Evolutionary conservation across 106 monocot species (phyloP).

Genomic region (Phalaenopsis aphrodite): DNA sequence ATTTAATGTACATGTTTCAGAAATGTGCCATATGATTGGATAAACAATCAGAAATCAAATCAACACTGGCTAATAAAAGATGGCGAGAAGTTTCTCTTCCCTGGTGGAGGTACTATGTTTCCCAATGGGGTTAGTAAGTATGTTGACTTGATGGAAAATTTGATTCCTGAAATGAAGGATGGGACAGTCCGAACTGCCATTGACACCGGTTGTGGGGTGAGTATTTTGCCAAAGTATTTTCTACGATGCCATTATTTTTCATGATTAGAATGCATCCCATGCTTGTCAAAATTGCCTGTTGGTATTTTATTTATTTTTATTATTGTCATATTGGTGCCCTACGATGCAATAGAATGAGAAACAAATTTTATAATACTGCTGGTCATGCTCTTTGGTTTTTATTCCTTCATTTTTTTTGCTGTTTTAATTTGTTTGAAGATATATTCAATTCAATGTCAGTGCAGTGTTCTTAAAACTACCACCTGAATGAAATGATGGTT

Average conservation of each 20-base stretch:
- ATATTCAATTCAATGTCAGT: background rate
- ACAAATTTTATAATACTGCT: background rate
- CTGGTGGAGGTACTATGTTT: conserved; percentile 91
- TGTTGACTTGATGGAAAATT: conserved; percentile 64
- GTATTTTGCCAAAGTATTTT: conserved; percentile 5
- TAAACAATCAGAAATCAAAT: conserved; percentile 75
- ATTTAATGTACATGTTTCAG: conserved; percentile 20
- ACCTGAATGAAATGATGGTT: background rate
- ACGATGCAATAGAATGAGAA: background rate
- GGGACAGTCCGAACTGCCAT: conserved; percentile 82
- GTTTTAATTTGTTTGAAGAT: background rate
- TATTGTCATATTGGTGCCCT: background rate
- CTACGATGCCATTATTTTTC: background rate
- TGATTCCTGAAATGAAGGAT: conserved; percentile 84
- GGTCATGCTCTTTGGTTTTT: background rate
- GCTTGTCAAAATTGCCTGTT: background rate
- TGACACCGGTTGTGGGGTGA: conserved; percentile 91
- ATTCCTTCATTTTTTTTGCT: background rate
- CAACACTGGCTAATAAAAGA: conserved; percentile 82
- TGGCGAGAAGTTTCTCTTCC: conserved; percentile 77
- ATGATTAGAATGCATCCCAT: background rate
- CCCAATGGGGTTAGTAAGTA: conserved; percentile 63
- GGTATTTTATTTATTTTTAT: background rate
- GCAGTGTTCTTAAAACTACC: background rate
- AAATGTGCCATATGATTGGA: conserved; percentile 89